Evolutionary conservation across 352 stramenopile species (phyloP), one percentile per base, ranked within the genome.

Genomic region (Phytophthora multivora): DNA sequence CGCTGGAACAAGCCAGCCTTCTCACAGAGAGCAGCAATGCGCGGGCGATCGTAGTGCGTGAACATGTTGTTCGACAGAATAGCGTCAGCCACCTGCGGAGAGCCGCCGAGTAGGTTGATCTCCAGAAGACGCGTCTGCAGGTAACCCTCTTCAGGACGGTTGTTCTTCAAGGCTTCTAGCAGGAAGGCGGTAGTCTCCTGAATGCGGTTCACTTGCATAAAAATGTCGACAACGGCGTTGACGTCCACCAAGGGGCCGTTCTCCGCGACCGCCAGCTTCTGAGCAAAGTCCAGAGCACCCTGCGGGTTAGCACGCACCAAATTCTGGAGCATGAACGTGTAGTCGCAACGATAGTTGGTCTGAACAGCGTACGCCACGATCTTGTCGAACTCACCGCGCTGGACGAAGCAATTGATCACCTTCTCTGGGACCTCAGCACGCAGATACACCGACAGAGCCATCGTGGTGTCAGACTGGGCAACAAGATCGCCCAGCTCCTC

Each of bases 21-120:
- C 83, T 99, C 98, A 55, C 96, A 99, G 25, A 99, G 81, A 63
- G 98, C 97, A 61, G 96, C 98, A 53, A 99, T 97, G 68, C 98
- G 96, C 36, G 93, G 77, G 48, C 95, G 86, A 77, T 99, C 98
- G 73, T 99, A 99, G 81, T 99, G 97, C 12, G 93, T 97, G 68
- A 99, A 98, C 83, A 99, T 99, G 74, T 98, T 98, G 81, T 91
- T 96, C 67, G 98, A 99, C 68, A 99, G 85, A 72, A 99, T 99
- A 16, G 98, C 97, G 77, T 99, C 98, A 10, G 97, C 98, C 30
- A 99, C 97, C 76, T 99, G 97, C 21, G 98, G 97, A 26, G 97
- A 98, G 30, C 98, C 98, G 47, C 97, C 97, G n/a, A 99, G 88
- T 31, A 99, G 83, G 84, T 99, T 99, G 83, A 99, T 99, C 73